Evolutionary conservation across 441 rosid species (phyloP).

Genomic region (Populus hybrid): DNA sequence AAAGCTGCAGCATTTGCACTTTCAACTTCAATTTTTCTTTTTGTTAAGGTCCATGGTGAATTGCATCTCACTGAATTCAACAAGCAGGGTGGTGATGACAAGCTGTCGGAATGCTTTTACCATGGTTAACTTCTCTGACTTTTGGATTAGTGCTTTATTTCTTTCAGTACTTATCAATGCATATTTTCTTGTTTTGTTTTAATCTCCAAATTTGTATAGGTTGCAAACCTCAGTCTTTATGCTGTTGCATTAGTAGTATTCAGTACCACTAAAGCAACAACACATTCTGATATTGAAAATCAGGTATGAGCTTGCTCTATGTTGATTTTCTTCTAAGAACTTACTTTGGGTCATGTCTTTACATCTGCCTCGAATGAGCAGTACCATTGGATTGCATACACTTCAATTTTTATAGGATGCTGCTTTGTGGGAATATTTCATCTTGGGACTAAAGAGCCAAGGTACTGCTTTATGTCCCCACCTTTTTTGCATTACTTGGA

Average conservation of each 20-base stretch:
- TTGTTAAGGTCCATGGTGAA: slow-evolving; percentile 85
- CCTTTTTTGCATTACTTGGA: slow-evolving; percentile 5
- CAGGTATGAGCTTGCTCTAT: slow-evolving; percentile 47
- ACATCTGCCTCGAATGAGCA: slow-evolving; percentile 31
- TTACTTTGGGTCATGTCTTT: slow-evolving; percentile 12
- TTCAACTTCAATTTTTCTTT: not conserved
- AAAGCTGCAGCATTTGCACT: not conserved
- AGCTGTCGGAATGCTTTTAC: slow-evolving; percentile 97
- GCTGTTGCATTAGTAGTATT: slow-evolving; percentile 76
- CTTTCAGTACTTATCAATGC: slow-evolving; percentile 4
- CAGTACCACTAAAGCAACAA: slow-evolving; percentile 36
- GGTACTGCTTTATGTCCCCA: slow-evolving; percentile 40
- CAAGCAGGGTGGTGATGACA: slow-evolving; percentile 82
- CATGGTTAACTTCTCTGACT: slow-evolving; percentile 51
- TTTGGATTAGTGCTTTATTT: slow-evolving; percentile 14
- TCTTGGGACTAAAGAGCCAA: slow-evolving; percentile 81
- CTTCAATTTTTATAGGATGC: slow-evolving; percentile 79
- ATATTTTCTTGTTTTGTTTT: slow-evolving; percentile 7
- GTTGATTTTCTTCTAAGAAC: slow-evolving; percentile 1
- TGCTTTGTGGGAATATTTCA: slow-evolving; percentile 80
- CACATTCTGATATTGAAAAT: slow-evolving; percentile 62
- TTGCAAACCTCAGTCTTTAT: slow-evolving; percentile 90
- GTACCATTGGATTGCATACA: slow-evolving; percentile 95
- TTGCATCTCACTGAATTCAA: slow-evolving; percentile 81
- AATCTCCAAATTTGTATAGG: slow-evolving; percentile 33